phyloP scores from a whole-genome alignment of 2,329 filamentous ascomycete genomes.

The Exophiala calicioides region DNA sequence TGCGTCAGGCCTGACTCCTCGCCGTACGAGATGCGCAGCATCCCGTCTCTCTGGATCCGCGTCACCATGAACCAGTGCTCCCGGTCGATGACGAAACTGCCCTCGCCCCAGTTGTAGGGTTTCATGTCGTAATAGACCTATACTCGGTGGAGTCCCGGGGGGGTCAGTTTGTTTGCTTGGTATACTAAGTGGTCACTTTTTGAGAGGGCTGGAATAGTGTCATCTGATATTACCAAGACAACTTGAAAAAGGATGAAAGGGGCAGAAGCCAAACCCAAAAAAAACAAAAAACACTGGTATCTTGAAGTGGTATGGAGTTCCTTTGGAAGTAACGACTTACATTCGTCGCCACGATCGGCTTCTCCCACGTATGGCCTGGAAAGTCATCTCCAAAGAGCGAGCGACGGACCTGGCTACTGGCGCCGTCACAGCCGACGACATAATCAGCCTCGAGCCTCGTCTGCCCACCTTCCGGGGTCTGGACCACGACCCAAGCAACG shows the following conservation, averaged over 20 bases:
- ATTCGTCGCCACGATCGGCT: constrained; percentile 21
- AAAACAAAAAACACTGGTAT: too few species aligned
- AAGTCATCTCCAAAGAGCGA: constrained; percentile 23
- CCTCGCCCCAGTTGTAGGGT: constrained; percentile 40
- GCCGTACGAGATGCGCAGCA: constrained; percentile 66
- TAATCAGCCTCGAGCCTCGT: constrained; percentile 36
- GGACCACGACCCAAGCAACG: constrained; percentile 9
- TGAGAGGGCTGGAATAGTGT: too few species aligned
- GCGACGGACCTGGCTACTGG: constrained; percentile 41
- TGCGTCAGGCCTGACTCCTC: constrained; percentile 55
- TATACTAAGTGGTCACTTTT: too few species aligned
- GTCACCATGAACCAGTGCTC: constrained; percentile 65
- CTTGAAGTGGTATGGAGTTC: too few species aligned
- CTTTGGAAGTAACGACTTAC: too few species aligned
- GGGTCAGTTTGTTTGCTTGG: too few species aligned
- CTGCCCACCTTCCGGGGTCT: constrained; percentile 12
- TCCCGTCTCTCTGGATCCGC: constrained; percentile 57
- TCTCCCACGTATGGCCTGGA: constrained; percentile 12
- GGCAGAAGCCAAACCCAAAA: too few species aligned
- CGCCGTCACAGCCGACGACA: constrained; percentile 49
- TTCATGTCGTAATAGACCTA: constrained; percentile 64
- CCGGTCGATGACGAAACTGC: constrained; percentile 42
- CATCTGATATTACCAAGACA: too few species aligned
- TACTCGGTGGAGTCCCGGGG: too few species aligned
- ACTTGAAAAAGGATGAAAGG: constrained; percentile 4